These are phyloP conservation scores for Penicillium desertorum DNA, from an alignment of 495 filamentous ascomycete genomes.

Conservation along the genomic window DNA sequence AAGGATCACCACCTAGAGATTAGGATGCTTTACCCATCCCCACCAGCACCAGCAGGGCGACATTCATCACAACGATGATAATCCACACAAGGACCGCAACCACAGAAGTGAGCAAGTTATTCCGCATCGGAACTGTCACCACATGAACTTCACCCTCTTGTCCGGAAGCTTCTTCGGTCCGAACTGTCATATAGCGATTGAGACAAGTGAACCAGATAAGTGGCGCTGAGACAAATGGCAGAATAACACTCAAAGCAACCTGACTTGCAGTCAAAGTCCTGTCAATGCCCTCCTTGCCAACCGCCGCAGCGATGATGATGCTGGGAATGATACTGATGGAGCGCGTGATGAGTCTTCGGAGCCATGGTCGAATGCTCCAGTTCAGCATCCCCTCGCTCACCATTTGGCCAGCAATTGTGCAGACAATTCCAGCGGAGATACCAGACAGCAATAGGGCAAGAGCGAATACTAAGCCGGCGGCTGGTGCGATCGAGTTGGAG, in stretches of 20 bases:
- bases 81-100: conserved; percentile 63
- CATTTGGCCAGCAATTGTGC: conserved; percentile 83
- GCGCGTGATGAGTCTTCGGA: conserved; percentile 67
- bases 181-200: conserved; percentile 77
- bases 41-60: conserved; percentile 68
- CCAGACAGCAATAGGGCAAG: conserved; percentile 77
- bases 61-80: conserved; percentile 69
- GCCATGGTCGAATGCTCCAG: conserved; percentile 69
- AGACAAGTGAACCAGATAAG: conserved; percentile 85
- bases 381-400: conserved; percentile 75
- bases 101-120: conserved; percentile 55
- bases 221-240: conserved; percentile 80
- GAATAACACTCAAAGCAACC: conserved; percentile 74
- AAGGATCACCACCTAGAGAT: background rate
- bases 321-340: conserved; percentile 75
- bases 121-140: conserved; percentile 56
- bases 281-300: conserved; percentile 67
- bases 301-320: conserved; percentile 79
- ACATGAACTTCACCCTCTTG: conserved; percentile 28
- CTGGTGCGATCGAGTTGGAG: conserved; percentile 64
- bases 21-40: conserved; percentile 53
- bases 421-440: conserved; percentile 74
- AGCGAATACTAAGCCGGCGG: conserved; percentile 72
- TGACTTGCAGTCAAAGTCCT: conserved; percentile 75
- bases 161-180: conserved; percentile 27